phyloP scores from a whole-genome alignment of 768 basidiomycete genomes.

The Terana coerulea region DNA sequence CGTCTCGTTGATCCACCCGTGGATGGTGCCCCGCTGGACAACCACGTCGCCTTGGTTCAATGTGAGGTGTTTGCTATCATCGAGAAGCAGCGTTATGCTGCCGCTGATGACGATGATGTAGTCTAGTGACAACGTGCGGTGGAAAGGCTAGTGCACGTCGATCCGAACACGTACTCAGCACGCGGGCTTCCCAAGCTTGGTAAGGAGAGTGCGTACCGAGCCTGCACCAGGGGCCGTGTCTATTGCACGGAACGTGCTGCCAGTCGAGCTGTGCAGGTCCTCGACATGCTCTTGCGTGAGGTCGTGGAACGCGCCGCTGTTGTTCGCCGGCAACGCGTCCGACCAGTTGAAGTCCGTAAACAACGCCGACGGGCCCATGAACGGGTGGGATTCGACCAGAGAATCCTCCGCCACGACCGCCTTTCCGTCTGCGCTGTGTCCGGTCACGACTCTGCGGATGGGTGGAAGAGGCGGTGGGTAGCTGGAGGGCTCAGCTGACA shows the following conservation, averaged over 20 bases:
- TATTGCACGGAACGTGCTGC: slow-evolving; percentile 14
- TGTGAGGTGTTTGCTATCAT: slow-evolving; percentile 19
- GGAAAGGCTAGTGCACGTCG: slow-evolving; percentile 16
- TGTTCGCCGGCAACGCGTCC: slow-evolving; percentile 6
- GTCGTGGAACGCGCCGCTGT: slow-evolving; percentile 8
- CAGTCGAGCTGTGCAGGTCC: slow-evolving; percentile 9
- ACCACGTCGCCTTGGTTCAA: slow-evolving; percentile 23
- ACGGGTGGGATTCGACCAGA: background rate
- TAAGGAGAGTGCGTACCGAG: too few species aligned
- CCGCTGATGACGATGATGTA: slow-evolving; percentile 22
- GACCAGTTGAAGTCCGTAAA: slow-evolving; percentile 9
- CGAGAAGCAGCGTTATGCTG: slow-evolving; percentile 18
- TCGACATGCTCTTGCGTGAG: slow-evolving; percentile 6
- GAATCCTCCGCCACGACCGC: slow-evolving; percentile 16
- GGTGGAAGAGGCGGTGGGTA: too few species aligned
- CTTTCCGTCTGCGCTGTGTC: slow-evolving; percentile 19
- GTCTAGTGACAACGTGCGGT: slow-evolving; percentile 23
- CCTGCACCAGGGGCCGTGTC: slow-evolving; percentile 17
- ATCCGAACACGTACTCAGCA: too few species aligned
- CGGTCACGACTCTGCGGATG: slow-evolving; percentile 22
- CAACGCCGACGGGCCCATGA: background rate
- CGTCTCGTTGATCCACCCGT: slow-evolving; percentile 25
- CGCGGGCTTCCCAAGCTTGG: too few species aligned
- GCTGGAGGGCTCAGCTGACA: too few species aligned
- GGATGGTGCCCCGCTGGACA: slow-evolving; percentile 24